Conservation (phyloP, 2,329 filamentous ascomycete genomes). For the Nectriaceae sp. region DNA sequence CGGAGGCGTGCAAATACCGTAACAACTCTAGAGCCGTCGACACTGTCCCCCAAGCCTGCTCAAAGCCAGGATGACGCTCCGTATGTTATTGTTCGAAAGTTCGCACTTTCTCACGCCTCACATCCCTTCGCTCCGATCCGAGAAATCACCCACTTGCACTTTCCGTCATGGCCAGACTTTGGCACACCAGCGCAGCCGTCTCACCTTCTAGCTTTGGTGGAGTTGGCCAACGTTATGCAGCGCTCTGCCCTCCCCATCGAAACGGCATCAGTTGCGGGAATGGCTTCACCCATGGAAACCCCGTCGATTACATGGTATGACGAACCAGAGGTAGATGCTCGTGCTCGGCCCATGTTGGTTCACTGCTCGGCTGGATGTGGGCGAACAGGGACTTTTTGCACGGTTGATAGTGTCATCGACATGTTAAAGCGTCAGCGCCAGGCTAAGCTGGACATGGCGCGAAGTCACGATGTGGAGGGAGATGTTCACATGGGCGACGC, state of each 20-base stretch:
- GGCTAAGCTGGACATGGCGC: slow-evolving; percentile 29
- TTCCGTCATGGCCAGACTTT: slow-evolving; percentile 96
- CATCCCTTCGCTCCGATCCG: slow-evolving; percentile 84
- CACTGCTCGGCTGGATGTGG: slow-evolving; percentile 97
- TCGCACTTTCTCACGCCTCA: slow-evolving; percentile 74
- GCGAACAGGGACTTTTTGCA: slow-evolving; percentile 94
- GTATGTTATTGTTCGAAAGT: slow-evolving; percentile 82
- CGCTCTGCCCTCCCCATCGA: slow-evolving; percentile 54
- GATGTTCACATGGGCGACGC: slow-evolving; percentile 48
- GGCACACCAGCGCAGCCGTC: slow-evolving; percentile 86
- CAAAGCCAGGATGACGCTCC: slow-evolving; percentile 58
- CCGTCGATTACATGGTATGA: slow-evolving; percentile 50
- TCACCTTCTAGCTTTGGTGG: slow-evolving; percentile 85
- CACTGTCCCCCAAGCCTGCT: slow-evolving; percentile 28
- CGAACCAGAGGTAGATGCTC: slow-evolving; percentile 58
- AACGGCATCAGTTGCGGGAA: slow-evolving; percentile 38
- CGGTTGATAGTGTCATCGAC: slow-evolving; percentile 92
- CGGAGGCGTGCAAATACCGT: slow-evolving; percentile 58
- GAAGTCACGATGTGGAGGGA: slow-evolving; percentile 37
- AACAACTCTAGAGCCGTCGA: slow-evolving; percentile 41
- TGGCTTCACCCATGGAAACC: slow-evolving; percentile 26
- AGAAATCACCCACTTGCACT: slow-evolving; percentile 93
- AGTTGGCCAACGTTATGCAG: slow-evolving; percentile 78
- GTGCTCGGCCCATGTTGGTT: slow-evolving; percentile 75
- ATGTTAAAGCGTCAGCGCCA: slow-evolving; percentile 87